phyloP scores from a whole-genome alignment of 495 filamentous ascomycete genomes.

The Neurospora intermedia region DNA sequence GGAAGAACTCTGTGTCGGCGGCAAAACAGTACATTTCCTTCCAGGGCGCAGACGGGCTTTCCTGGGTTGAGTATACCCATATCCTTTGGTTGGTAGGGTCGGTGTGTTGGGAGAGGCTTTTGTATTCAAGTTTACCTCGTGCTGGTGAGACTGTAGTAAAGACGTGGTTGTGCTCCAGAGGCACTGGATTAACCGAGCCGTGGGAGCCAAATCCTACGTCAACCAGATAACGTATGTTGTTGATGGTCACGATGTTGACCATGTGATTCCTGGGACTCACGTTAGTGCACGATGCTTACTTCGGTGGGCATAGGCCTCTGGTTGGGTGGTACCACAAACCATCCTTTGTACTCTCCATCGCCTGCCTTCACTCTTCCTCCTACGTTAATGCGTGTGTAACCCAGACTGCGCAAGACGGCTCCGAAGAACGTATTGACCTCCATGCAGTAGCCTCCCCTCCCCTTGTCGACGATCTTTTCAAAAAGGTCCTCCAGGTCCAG shows the following conservation, averaged over 20 bases:
- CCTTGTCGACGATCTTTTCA: conserved; percentile 46
- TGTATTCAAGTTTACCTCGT: conserved; percentile 15
- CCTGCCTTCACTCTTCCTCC: conserved; percentile 28
- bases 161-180: conserved; percentile 10
- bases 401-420: conserved; percentile 50
- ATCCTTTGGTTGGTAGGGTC: conserved; percentile 17
- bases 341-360: conserved; percentile 22
- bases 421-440: conserved; percentile 62
- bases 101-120: conserved; percentile 16
- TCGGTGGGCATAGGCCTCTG: background rate
- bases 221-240: conserved; percentile 41
- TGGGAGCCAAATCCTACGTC: conserved; percentile 62
- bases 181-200: conserved; percentile 23
- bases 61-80: conserved; percentile 34
- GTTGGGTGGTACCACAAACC: conserved; percentile 15
- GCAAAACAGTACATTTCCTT: conserved; percentile 30
- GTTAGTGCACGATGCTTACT: background rate
- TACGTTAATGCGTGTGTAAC: conserved; percentile 42
- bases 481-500: conserved; percentile 50
- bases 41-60: conserved; percentile 18
- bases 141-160: conserved; percentile 3
- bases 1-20: conserved; percentile 30
- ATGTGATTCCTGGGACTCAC: conserved; percentile 47
- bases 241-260: conserved; percentile 55
- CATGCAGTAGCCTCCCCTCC: conserved; percentile 64